These are phyloP conservation scores for Nicotiana otophora DNA, from an alignment of 257 asterid genomes.

Conservation along the genomic window DNA sequence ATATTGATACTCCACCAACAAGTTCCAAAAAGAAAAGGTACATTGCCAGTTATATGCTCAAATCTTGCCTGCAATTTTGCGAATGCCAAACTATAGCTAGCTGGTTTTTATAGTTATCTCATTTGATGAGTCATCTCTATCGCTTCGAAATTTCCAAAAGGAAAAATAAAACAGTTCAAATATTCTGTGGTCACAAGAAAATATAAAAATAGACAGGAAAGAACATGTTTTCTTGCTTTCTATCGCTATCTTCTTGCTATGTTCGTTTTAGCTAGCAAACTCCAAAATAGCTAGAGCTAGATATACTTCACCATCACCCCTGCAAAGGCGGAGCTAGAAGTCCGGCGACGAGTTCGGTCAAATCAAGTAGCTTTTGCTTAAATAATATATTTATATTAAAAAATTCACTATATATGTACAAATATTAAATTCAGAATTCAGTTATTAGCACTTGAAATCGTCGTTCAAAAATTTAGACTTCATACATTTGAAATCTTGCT, in stretches of 20 bases:
- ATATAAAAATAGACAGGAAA: conserved; percentile 10
- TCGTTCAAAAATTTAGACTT: no score
- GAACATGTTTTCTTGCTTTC: conserved; percentile 4
- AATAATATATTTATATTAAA: no score
- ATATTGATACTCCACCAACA: background rate
- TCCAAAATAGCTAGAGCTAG: background rate
- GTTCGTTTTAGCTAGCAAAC: background rate
- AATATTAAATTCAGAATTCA: no score
- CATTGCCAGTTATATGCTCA: background rate
- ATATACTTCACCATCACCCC: background rate
- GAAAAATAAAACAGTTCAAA: background rate
- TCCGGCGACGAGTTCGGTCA: no score
- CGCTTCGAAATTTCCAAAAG: conserved; percentile 13
- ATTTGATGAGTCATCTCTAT: conserved; percentile 22
- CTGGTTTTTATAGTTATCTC: background rate
- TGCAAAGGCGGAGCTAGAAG: no score
- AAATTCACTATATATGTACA: no score
- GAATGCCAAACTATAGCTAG: background rate
- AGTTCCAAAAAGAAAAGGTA: background rate
- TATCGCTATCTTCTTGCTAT: background rate
- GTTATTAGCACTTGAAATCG: no score
- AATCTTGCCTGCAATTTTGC: conserved; percentile 11
- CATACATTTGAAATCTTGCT: no score
- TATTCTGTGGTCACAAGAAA: conserved; percentile 17
- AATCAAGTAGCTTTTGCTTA: rapidly evolving